Conservation (phyloP, 805 yeast genomes). For the Metschnikowia proteae region DNA sequence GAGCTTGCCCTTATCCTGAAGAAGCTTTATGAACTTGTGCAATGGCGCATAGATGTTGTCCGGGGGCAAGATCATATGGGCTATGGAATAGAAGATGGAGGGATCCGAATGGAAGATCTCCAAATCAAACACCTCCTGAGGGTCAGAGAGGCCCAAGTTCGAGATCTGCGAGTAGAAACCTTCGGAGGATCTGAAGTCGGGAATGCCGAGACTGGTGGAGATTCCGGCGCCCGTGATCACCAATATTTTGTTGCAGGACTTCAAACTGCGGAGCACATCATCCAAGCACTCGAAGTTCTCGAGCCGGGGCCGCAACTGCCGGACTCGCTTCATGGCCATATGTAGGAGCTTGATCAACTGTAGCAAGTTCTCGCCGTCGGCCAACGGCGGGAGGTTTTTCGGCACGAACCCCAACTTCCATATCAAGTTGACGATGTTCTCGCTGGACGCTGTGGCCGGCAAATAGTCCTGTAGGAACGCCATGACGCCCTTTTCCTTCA, state of each 20-base stretch:
- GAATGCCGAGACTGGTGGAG: constrained; percentile 84
- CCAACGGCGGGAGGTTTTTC: constrained; percentile 24
- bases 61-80: constrained; percentile 80
- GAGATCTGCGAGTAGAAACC: constrained; percentile 75
- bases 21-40: constrained; percentile 70
- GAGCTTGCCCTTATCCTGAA: constrained; percentile 73
- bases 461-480: constrained; percentile 58
- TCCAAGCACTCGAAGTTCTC: constrained; percentile 54
- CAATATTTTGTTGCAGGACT: constrained; percentile 44
- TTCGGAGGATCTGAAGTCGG: constrained; percentile 85
- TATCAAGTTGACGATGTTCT: constrained; percentile 54
- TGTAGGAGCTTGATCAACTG: constrained; percentile 51
- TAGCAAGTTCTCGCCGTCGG: constrained; percentile 43
- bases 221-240: constrained; percentile 93
- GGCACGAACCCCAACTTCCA: constrained; percentile 60
- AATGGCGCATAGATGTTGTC: constrained; percentile 64
- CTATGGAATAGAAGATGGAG: constrained; percentile 76
- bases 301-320: constrained; percentile 52
- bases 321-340: constrained; percentile 61
- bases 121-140: constrained; percentile 85
- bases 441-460: constrained; percentile 56
- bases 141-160: constrained; percentile 71
- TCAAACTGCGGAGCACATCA: constrained; percentile 43
- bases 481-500: constrained; percentile 58
- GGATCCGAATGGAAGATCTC: constrained; percentile 74